Conservation (phyloP, 129 eudicot species). For the Oenanthe sinensis region DNA sequence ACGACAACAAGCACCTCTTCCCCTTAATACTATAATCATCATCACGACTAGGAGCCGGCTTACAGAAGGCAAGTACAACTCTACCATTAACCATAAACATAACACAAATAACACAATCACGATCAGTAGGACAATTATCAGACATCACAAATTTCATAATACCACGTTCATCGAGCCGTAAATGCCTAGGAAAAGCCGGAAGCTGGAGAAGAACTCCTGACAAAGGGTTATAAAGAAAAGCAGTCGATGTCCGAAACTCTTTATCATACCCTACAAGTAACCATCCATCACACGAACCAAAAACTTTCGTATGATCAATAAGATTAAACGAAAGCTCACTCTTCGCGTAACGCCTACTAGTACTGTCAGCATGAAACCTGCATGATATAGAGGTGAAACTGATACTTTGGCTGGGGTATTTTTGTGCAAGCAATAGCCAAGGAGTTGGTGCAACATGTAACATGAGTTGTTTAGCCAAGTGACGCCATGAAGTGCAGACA, state of each 20-base stretch:
- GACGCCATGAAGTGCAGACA: neutral
- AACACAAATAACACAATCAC: neutral
- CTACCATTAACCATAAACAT: neutral
- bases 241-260: neutral
- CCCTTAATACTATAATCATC: neutral
- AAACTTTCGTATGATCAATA: neutral
- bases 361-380: neutral
- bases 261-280: neutral
- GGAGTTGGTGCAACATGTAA: neutral
- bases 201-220: neutral
- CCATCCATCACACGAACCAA: neutral
- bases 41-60: neutral
- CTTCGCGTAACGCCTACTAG: neutral
- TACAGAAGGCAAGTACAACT: neutral
- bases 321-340: neutral
- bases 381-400: neutral
- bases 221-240: neutral
- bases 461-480: neutral
- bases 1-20: neutral
- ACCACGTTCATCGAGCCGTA: neutral
- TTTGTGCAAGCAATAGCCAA: neutral
- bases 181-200: neutral
- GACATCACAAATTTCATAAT: neutral
- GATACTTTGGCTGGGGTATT: neutral
- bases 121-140: neutral